phyloP scores from a whole-genome alignment of 225 moss, liverwort and hornwort genomes.

The Thuidium tamariscinum region DNA sequence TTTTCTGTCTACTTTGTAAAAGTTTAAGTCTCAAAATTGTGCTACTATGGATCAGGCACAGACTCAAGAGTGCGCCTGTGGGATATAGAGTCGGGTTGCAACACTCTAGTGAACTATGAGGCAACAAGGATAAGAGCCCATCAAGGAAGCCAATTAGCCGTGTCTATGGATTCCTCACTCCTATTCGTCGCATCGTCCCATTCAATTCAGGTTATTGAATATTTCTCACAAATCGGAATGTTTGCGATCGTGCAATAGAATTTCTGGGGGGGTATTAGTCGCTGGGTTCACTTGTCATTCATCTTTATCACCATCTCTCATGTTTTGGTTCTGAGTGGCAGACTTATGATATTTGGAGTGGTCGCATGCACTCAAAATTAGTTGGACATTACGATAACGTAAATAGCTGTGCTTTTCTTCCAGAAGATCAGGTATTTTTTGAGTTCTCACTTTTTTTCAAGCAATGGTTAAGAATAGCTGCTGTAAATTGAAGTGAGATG shows the following conservation, averaged over 20 bases:
- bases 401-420: conserved; percentile 83
- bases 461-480: not conserved
- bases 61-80: conserved; percentile 90
- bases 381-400: conserved; percentile 77
- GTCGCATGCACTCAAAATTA: conserved; percentile 58
- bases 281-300: not conserved
- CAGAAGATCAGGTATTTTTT: conserved; percentile 60
- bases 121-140: conserved; percentile 48
- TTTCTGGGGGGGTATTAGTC: not conserved
- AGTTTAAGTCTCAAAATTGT: not conserved
- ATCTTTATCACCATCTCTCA: not conserved
- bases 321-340: conserved; percentile 10
- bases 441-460: not conserved
- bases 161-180: conserved; percentile 75
- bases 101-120: conserved; percentile 88
- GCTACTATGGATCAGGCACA: conserved; percentile 36
- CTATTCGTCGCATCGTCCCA: conserved; percentile 68
- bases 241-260: not conserved
- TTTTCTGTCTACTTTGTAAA: not conserved
- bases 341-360: conserved; percentile 88
- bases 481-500: not conserved
- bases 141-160: conserved; percentile 64
- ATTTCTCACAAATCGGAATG: not conserved
- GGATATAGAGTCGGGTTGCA: conserved; percentile 84
- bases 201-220: conserved; percentile 49